These are phyloP conservation scores for Boletus rubescentipes DNA, from an alignment of 768 basidiomycete species.

Conservation along the genomic window DNA sequence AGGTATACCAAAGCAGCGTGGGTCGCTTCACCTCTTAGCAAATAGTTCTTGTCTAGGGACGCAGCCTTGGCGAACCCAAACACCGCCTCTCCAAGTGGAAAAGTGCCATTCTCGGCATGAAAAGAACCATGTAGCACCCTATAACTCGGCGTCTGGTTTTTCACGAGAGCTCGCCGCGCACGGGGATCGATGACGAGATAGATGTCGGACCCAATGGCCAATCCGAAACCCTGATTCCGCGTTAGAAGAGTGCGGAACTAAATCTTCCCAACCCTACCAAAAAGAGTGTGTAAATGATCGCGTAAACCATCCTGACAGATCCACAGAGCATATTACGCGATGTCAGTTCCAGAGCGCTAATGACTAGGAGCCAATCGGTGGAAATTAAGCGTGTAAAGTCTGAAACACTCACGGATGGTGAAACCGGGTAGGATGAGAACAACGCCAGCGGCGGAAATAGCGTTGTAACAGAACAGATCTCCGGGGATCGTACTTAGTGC, in stretches of 20 bases:
- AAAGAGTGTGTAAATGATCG: slow-evolving; percentile 83
- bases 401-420: slow-evolving; percentile 60
- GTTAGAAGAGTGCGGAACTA: slow-evolving; percentile 1
- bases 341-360: slow-evolving; percentile 76
- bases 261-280: slow-evolving; percentile 43
- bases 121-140: slow-evolving; percentile 57
- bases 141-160: slow-evolving; percentile 36
- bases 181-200: slow-evolving; percentile 68
- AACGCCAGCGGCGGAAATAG: slow-evolving; percentile 86
- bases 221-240: slow-evolving; percentile 65
- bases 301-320: slow-evolving; percentile 80
- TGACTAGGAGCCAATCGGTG: slow-evolving; percentile 44
- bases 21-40: slow-evolving; percentile 28
- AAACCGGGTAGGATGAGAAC: slow-evolving; percentile 91
- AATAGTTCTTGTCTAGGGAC: slow-evolving; percentile 29
- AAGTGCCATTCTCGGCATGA: slow-evolving; percentile 47
- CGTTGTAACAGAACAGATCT: slow-evolving; percentile 82
- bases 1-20: slow-evolving; percentile 11
- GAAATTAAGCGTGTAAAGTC: background rate
- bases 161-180: slow-evolving; percentile 41
- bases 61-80: slow-evolving; percentile 45
- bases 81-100: slow-evolving; percentile 39
- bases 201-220: slow-evolving; percentile 81
- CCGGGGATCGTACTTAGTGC: slow-evolving; percentile 75
- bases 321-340: slow-evolving; percentile 81